Evolutionary conservation across 2,329 filamentous ascomycete species (phyloP), one percentile per base, ranked within the genome.

Genomic region (Claviceps spartinae): DNA sequence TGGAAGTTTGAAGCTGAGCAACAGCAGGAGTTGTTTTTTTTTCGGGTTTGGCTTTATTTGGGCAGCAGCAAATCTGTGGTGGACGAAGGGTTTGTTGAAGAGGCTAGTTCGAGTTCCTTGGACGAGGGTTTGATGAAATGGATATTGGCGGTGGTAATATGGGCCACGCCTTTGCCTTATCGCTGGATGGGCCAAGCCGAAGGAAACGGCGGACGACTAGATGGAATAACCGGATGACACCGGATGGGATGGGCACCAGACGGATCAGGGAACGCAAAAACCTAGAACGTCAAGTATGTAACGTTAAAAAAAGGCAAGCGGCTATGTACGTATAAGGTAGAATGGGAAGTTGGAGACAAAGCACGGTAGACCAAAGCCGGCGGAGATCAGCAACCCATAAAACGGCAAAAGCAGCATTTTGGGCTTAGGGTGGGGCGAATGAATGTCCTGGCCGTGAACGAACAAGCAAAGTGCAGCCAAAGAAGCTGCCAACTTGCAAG

Each of bases 251-350:
- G 30, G 30, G 1, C 4, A 16, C 4, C 43, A 30, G 48, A 53
- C 44, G 48, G 54, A 52, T 52, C 53, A 56, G 54, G 51, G 55
- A 52, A 53, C 45, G 49, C 43, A 30, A 22, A 42, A 8, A 38
- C 37, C 20, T 16, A n/a, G 38, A 16, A 16, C 6, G 16, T n/a
- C 30, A 11, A 30, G 30, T 30, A 30, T 24, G 24, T 6, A 26
- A 30, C 30, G 30, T 30, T 30, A 11, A 30, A 9, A 30, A 40
- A n/a, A 40, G 38, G 38, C 16, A 40, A n/a, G 38, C 5, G n/a
- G 38, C 14, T 16, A n/a, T 8, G n/a, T 6, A n/a, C 18, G n/a
- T 11, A n/a, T 18, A 24, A 42, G 5, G 18, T 5, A 22, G 18
- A 22, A 20, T 30, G 30, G 8, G 8, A 30, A 11, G 30, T 30